Conservation (phyloP, 176 grass and related monocot species). For the Rhipidocladum racemiflorum region DNA sequence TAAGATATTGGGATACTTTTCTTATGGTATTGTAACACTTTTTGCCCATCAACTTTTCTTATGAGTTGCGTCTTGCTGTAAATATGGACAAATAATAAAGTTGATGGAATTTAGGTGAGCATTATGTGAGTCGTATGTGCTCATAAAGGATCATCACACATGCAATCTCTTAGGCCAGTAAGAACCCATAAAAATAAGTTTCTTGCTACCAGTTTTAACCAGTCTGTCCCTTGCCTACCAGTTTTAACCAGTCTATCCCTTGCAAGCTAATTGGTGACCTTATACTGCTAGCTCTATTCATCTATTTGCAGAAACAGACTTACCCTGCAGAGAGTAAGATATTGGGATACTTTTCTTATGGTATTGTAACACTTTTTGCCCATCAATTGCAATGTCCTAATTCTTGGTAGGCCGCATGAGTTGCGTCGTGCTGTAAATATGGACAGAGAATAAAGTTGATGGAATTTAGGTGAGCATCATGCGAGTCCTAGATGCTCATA, state of each 20-base stretch:
- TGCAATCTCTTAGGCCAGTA: not conserved
- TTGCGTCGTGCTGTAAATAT: slow-evolving; percentile 43
- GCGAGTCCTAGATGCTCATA: slow-evolving; percentile 25
- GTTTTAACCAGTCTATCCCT: no score
- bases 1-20: slow-evolving; percentile 5
- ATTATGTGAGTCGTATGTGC: slow-evolving; percentile 2
- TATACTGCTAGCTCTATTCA: not conserved
- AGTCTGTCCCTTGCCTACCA: not conserved
- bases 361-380: not conserved
- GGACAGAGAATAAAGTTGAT: slow-evolving; percentile 39
- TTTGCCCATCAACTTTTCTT: not conserved
- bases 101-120: slow-evolving; percentile 28
- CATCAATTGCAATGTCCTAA: slow-evolving; percentile 28
- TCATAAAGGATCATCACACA: slow-evolving; percentile 32
- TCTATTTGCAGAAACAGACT: not conserved
- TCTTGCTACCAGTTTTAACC: not conserved
- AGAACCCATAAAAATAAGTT: not conserved
- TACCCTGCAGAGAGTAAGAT: not conserved
- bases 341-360: not conserved
- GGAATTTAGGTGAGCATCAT: slow-evolving; percentile 41
- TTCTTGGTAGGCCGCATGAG: slow-evolving; percentile 42
- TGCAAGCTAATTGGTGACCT: not conserved
- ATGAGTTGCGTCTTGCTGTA: slow-evolving; percentile 36
- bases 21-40: not conserved
- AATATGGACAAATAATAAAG: slow-evolving; percentile 38